These are phyloP conservation scores for Coelastrella sp. DNA, from an alignment of 139 green algal genomes.

Conservation along the genomic window DNA sequence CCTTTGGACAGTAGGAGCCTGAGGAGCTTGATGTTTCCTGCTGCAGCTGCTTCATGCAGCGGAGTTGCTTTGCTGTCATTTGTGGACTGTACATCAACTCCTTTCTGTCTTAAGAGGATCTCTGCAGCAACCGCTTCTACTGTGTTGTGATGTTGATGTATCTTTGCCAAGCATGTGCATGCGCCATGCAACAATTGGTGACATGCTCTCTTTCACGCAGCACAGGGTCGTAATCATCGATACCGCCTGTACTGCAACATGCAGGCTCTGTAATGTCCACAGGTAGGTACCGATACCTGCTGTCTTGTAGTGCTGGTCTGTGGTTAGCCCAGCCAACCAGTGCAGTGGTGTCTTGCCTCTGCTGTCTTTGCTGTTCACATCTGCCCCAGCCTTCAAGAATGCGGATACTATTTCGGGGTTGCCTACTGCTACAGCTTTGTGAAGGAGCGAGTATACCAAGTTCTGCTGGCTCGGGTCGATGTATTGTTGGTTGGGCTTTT, in stretches of 20 bases:
- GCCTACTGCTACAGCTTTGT: conserved; percentile 19
- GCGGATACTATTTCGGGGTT: not conserved
- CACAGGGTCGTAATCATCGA: too few relatives aligned
- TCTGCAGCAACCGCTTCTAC: too few relatives aligned
- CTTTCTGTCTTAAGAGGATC: conserved; percentile 15
- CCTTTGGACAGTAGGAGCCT: not conserved
- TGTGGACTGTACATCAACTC: not conserved
- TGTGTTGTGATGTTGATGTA: too few relatives aligned
- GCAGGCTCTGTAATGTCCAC: too few relatives aligned
- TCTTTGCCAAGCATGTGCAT: too few relatives aligned
- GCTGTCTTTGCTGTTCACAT: conserved; percentile 29
- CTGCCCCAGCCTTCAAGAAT: conserved; percentile 38
- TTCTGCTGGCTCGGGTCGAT: conserved; percentile 7
- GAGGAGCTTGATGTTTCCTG: not conserved
- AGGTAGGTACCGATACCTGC: conserved; percentile 43
- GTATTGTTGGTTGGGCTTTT: conserved; percentile 11
- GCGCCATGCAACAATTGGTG: too few relatives aligned
- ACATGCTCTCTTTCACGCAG: too few relatives aligned
- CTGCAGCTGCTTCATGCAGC: conserved; percentile 36
- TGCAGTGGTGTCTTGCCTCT: conserved; percentile 13
- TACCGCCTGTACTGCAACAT: too few relatives aligned
- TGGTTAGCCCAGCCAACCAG: not conserved
- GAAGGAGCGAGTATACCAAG: conserved; percentile 11
- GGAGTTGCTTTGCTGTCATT: not conserved
- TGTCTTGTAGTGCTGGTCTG: not conserved